Evolutionary conservation across 2,329 filamentous ascomycete genomes (phyloP).

Genomic region (Zasmidium angulare): DNA sequence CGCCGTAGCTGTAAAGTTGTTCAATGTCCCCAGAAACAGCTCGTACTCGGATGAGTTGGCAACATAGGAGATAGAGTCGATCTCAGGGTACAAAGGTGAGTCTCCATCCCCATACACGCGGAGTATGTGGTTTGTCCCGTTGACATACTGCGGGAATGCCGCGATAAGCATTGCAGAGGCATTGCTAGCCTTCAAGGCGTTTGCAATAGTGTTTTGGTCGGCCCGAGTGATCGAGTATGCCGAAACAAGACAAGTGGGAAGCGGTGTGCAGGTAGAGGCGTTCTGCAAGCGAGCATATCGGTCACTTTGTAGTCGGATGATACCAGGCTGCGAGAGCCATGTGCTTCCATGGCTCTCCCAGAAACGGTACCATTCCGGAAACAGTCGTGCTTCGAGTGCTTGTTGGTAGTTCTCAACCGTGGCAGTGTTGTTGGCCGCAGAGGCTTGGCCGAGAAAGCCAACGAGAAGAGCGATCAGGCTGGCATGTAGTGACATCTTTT

Average conservation of each 20-base stretch:
- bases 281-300: neutral
- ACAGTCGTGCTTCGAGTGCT: neutral
- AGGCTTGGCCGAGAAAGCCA: too few species aligned
- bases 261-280: neutral
- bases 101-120: neutral
- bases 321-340: neutral
- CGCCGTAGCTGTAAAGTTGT: neutral
- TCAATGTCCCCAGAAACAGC: constrained; percentile 1
- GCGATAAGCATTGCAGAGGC: neutral
- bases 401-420: neutral
- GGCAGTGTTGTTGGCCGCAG: neutral
- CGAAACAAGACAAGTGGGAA: neutral
- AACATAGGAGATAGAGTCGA: neutral
- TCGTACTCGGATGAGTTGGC: constrained; percentile 1
- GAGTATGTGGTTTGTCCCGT: neutral
- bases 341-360: neutral
- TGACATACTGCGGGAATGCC: constrained; percentile 3
- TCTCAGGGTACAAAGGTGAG: neutral
- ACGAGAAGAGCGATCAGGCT: too few species aligned
- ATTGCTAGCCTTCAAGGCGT: neutral
- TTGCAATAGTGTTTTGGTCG: neutral
- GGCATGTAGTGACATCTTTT: too few species aligned
- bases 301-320: neutral
- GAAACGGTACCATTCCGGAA: neutral
- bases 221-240: neutral